Evolutionary conservation across 768 basidiomycete species (phyloP), one percentile per base, ranked within the genome.

Genomic region (Leucosporidium yakuticum): DNA sequence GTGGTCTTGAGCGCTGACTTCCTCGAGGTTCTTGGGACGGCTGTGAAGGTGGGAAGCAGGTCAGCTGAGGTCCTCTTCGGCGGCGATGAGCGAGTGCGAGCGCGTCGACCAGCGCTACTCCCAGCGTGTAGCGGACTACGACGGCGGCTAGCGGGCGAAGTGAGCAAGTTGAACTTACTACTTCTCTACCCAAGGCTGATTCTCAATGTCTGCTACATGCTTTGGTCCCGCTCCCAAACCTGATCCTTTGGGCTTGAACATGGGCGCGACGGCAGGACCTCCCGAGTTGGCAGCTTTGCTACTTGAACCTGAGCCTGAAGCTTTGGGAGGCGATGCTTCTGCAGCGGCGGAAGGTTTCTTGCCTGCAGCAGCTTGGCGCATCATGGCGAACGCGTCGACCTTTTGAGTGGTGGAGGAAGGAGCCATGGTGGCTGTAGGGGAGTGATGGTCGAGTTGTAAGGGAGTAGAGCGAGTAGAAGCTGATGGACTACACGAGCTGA

Each of bases 1-100:
- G 78, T 99, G 91, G 60, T 97, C 96, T 78, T 99, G 96, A 0
- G 95, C 89, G 48, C 95, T 91, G 59, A 99, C 87, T 78, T 99
- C 96, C 76, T 96, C 91, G 70, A 99, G 97, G 27, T 94, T 97
- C 80, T 91, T 91, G 58, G 96, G 96, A 60, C 96, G 90, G 78
- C 93, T 97, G 77, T 39, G 14, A 4, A 2, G 27, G 39, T 25
- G 44, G 12, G 5, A 19, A 11, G 12, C 3, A 59, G 34, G 31
- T 56, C 55, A 31, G 27, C 55, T n/a, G 2, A 8, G n/a, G 50
- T 21, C n/a, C 23, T 8, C 4, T 8, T 8, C 23, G 23, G 55
- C 55, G 39, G 39, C 39, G 39, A 44, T 44, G 39, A 15, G 39
- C 39, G 39, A 44, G 39, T 44, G 39, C 54, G 27, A 17, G 34